Percentiles rank a stretch among this genome's conserved stretches.
These are phyloP conservation scores for Ambispora gerdemannii DNA, from an alignment of 192 early-diverging fungal genomes.

Conservation along the genomic window DNA sequence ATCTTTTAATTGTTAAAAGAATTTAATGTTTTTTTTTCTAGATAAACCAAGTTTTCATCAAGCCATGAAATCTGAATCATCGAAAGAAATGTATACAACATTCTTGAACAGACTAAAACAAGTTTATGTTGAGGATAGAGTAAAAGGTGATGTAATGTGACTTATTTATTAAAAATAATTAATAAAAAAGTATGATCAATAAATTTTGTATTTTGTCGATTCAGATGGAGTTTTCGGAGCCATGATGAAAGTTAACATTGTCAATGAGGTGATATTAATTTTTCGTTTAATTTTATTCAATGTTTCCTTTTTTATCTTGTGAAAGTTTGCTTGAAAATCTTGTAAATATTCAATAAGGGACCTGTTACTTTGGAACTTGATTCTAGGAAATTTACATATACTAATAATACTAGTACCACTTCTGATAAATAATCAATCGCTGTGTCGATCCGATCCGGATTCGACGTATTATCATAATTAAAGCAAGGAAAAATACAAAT, in stretches of 20 bases:
- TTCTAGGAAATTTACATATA: conserved; percentile 53
- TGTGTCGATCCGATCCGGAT: no score
- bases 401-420: no score
- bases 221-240: conserved; percentile 89
- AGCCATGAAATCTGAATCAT: conserved; percentile 72
- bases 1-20: background rate
- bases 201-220: background rate
- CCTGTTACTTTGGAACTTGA: conserved; percentile 57
- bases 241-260: conserved; percentile 91
- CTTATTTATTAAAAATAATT: background rate
- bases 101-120: conserved; percentile 69
- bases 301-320: background rate
- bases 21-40: conserved; percentile 31
- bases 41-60: conserved; percentile 91
- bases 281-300: background rate
- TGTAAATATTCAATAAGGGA: conserved; percentile 29
- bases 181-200: background rate
- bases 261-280: conserved; percentile 67
- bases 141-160: conserved; percentile 59
- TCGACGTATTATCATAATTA: no score
- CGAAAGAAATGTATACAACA: conserved; percentile 67
- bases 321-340: background rate
- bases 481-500: no score
- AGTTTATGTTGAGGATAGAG: conserved; percentile 59
- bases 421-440: no score